Evolutionary conservation across 2,329 filamentous ascomycete genomes (phyloP).

Genomic region (Orbilia oligospora): DNA sequence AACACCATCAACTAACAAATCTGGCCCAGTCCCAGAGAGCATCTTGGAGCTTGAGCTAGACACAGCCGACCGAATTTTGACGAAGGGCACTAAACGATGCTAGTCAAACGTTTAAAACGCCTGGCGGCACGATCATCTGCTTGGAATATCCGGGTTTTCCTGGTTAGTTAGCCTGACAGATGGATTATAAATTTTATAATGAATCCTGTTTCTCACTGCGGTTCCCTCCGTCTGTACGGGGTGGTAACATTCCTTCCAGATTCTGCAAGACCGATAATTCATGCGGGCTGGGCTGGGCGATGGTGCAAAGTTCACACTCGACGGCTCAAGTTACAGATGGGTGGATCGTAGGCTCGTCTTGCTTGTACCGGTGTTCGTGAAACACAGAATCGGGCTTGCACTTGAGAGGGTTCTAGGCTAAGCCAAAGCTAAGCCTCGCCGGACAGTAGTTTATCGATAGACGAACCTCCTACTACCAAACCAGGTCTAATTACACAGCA

Average conservation of each 20-base stretch:
- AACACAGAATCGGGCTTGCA: constrained; percentile 40
- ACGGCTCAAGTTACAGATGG: constrained; percentile 32
- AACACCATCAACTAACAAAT: constrained; percentile 32
- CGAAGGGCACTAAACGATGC: constrained; percentile 25
- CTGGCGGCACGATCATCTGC: constrained; percentile 7
- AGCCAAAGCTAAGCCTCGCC: constrained; percentile 46
- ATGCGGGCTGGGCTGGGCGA: constrained; percentile 12
- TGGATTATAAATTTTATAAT: constrained; percentile 27
- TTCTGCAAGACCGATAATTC: neutral
- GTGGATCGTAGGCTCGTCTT: constrained; percentile 42
- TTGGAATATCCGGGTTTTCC: constrained; percentile 11
- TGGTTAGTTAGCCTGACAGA: constrained; percentile 30
- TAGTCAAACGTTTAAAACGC: constrained; percentile 45
- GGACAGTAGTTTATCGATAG: constrained; percentile 20
- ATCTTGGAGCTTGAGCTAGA: neutral
- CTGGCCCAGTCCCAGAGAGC: constrained; percentile 5
- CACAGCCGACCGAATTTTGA: constrained; percentile 39
- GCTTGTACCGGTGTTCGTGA: constrained; percentile 34
- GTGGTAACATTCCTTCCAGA: constrained; percentile 12
- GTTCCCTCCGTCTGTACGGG: neutral
- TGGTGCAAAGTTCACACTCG: constrained; percentile 31
- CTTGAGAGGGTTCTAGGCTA: neutral
- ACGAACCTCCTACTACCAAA: too few species aligned
- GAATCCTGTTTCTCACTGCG: constrained; percentile 9
- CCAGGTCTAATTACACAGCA: neutral